Conservation (phyloP, 1,284 basidiomycete species). For the Meira nashicola region DNA sequence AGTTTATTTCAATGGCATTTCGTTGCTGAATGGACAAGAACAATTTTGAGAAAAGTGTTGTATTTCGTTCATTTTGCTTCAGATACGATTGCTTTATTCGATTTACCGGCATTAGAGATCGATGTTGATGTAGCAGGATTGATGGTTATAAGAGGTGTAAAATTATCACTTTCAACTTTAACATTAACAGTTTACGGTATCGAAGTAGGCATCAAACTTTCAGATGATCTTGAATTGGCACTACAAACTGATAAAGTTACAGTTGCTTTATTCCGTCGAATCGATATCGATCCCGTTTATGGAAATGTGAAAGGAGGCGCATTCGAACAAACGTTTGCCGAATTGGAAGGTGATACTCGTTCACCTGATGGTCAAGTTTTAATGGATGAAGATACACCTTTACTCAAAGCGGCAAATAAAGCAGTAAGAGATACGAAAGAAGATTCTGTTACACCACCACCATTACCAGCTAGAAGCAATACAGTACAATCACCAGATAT, state of each 20-base stretch:
- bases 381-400: not conserved
- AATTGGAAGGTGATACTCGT: not conserved
- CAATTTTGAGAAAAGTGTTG: not conserved
- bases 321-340: not conserved
- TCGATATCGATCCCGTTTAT: not conserved
- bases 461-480: not conserved
- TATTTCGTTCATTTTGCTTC: not conserved
- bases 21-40: not conserved
- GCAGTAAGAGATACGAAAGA: not conserved
- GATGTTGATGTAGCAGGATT: constrained; percentile 2
- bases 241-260: constrained; percentile 1
- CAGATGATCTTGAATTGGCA: constrained; percentile 1
- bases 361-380: not conserved
- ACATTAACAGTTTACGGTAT: not conserved
- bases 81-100: not conserved
- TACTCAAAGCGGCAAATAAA: not conserved
- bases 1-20: too few species aligned
- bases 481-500: too few species aligned
- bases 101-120: not conserved
- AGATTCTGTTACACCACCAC: not conserved
- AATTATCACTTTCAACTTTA: not conserved
- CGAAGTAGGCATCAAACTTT: constrained; percentile 3
- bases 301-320: not conserved
- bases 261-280: not conserved
- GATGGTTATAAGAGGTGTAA: constrained; percentile 1